Percentiles rank a stretch among this genome's conserved stretches.
Conservation (phyloP, 768 basidiomycete species). For the Hydnomerulius pinastri region DNA sequence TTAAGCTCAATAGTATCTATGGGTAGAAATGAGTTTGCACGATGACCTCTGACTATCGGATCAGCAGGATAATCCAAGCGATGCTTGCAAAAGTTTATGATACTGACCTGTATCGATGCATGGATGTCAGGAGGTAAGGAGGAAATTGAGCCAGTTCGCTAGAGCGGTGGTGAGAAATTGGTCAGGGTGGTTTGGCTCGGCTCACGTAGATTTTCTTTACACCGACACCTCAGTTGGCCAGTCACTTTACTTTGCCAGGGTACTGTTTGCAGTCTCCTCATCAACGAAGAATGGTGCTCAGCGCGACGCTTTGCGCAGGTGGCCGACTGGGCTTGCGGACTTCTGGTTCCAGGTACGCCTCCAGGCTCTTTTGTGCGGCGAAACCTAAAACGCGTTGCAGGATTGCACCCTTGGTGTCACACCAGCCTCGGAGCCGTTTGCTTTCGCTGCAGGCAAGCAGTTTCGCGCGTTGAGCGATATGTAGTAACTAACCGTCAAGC, state of each 20-base stretch:
- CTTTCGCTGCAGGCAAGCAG: constrained; percentile 21
- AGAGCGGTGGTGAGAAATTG: constrained; percentile 1
- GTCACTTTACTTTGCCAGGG: too few species aligned
- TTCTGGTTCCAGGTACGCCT: constrained; percentile 21
- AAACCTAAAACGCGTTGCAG: constrained; percentile 20
- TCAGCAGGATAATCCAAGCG: not conserved
- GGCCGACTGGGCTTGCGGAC: constrained; percentile 26
- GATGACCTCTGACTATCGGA: constrained; percentile 40
- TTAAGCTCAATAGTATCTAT: constrained; percentile 60
- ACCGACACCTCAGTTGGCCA: not conserved
- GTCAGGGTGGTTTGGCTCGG: constrained; percentile 16
- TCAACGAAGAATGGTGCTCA: constrained; percentile 19
- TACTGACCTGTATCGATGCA: constrained; percentile 31
- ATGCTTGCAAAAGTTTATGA: too few species aligned
- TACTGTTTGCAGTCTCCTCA: too few species aligned
- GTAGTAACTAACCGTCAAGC: constrained; percentile 3
- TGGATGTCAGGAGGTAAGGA: constrained; percentile 7
- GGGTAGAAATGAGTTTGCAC: constrained; percentile 51
- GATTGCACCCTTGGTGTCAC: constrained; percentile 8
- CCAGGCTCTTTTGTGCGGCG: not conserved
- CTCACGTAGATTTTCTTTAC: constrained; percentile 7
- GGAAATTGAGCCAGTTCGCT: constrained; percentile 23
- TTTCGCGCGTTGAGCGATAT: not conserved
- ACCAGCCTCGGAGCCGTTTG: constrained; percentile 12
- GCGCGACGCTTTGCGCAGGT: constrained; percentile 19